A percentile compares a stretch with the other conserved stretches of the same genome.
Conservation (phyloP, 805 yeast genomes). For the Kluyveromyces starmeri region DNA sequence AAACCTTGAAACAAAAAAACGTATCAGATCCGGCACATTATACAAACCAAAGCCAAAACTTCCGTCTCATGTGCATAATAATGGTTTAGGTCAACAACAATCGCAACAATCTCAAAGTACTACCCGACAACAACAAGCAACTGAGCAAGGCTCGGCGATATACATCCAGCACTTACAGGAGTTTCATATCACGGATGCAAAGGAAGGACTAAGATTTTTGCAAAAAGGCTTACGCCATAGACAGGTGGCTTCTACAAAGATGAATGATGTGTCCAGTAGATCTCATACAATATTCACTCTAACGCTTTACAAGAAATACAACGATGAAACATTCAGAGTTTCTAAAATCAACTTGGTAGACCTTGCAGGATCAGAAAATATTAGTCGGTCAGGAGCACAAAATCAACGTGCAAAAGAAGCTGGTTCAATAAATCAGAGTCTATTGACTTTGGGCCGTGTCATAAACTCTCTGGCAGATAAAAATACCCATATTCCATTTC, state of each 20-base stretch:
- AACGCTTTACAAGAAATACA: constrained; percentile 43
- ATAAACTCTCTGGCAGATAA: constrained; percentile 64
- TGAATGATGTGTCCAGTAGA: constrained; percentile 66
- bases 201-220: constrained; percentile 48
- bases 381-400: constrained; percentile 78
- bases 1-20: constrained; percentile 1
- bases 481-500: constrained; percentile 68
- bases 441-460: constrained; percentile 81
- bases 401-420: constrained; percentile 87
- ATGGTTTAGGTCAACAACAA: constrained; percentile 12
- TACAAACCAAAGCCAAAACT: constrained; percentile 3
- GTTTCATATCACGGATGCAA: constrained; percentile 42
- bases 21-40: constrained; percentile 1
- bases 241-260: constrained; percentile 62
- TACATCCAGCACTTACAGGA: constrained; percentile 60
- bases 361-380: constrained; percentile 91
- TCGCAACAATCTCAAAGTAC: constrained; percentile 8
- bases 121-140: constrained; percentile 4
- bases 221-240: constrained; percentile 50
- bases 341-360: constrained; percentile 85
- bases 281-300: constrained; percentile 73
- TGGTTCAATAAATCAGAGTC: constrained; percentile 83
- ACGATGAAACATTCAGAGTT: constrained; percentile 38
- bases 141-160: constrained; percentile 29
- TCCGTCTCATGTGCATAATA: constrained; percentile 6